Conservation (phyloP, 176 grass and related monocot genomes). For the Urochloa ruziziensis region DNA sequence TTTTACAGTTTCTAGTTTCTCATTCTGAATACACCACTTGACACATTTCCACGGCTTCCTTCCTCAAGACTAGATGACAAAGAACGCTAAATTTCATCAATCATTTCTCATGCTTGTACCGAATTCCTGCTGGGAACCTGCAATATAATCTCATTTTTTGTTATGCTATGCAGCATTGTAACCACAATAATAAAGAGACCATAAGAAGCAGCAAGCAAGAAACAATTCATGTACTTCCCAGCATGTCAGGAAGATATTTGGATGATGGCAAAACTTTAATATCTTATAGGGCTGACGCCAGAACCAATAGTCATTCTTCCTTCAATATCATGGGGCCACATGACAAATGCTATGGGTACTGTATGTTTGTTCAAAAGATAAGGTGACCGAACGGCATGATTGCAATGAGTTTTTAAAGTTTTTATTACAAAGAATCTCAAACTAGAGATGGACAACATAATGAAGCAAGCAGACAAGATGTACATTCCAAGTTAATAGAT, state of each 20-base stretch:
- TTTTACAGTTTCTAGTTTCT: conserved; percentile 74
- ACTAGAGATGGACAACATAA: conserved; percentile 16
- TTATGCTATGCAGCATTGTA: conserved; percentile 11
- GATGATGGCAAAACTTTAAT: conserved; percentile 18
- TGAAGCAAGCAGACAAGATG: not conserved
- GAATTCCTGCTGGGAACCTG: conserved; percentile 63
- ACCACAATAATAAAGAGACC: conserved; percentile 5
- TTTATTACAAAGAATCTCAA: not conserved
- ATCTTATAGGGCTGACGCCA: conserved; percentile 29
- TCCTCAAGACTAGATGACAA: conserved; percentile 46
- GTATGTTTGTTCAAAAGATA: conserved; percentile 23
- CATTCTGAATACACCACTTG: conserved; percentile 36
- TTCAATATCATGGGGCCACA: conserved; percentile 12
- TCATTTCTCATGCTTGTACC: conserved; percentile 57
- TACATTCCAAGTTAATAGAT: not conserved
- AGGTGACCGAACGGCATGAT: not conserved
- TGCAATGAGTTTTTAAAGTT: not conserved
- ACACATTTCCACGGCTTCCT: conserved; percentile 23
- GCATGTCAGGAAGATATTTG: conserved; percentile 11
- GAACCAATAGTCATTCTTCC: conserved; percentile 30
- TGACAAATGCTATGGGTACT: conserved; percentile 19
- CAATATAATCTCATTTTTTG: conserved; percentile 47
- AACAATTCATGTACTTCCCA: not conserved
- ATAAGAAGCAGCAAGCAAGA: conserved; percentile 6
- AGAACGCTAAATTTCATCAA: conserved; percentile 59